Evolutionary conservation across 768 basidiomycete species (phyloP), one percentile per base, ranked within the genome.

Genomic region (Tylopilus subfusipes): DNA sequence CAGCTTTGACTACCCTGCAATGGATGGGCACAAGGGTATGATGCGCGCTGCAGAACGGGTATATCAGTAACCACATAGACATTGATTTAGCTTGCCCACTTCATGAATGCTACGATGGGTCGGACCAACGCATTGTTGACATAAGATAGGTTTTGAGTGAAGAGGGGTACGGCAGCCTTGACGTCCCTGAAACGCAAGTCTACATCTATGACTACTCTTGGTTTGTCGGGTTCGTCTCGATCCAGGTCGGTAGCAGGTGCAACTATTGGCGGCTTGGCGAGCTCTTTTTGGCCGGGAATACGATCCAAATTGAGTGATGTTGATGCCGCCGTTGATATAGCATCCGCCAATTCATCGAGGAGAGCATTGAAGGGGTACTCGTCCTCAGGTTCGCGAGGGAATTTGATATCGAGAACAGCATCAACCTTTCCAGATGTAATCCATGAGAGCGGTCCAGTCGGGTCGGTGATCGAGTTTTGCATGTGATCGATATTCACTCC

Each of bases 101-200:
- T 97, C 85, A 98, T 95, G 68, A 99, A 99, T 1, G 93, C 96
- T 16, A 98, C 97, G 58, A 99, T 98, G 4, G 97, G 95, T 62
- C 97, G 71, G 44, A 97, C 88, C 24, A 98, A 75, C 21, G 97
- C 97, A 64, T 86, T 90, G 64, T 96, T 97, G 57, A 91, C 87
- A 64, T 96, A 92, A 42, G 90, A 90, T 53, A 99, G 68, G 65
- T 97, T 91, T 42, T 78, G 79, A 30, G 93, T 85, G 74, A 95
- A 98, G 48, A 96, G 80, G 2, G 97, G 97, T 13, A 99, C 91
- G 22, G 84, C 88, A 38, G 97, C 95, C 72, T 98, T 98, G 67
- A 99, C 66, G 72, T 99, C 97, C 46, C 94, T 80, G 72, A 99
- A 98, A 55, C 97, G 75, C 59, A 99, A 66, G 73, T 98, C 97